Evolutionary conservation across 1,139 yeast species (phyloP).

Genomic region (Candida sp.): DNA sequence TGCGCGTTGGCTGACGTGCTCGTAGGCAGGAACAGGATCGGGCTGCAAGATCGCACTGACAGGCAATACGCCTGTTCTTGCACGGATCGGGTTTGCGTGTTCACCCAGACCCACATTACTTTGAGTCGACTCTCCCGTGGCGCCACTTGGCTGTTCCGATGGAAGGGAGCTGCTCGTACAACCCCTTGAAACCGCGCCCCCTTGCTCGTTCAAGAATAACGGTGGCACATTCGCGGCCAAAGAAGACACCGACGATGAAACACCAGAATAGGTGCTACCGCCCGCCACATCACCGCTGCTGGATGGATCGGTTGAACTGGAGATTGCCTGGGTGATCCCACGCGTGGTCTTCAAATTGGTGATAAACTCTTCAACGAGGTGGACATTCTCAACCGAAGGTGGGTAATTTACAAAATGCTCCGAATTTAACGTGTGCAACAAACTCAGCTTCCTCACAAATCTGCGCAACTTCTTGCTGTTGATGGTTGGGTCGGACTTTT

Average conservation of each 20-base stretch:
- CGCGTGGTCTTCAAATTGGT: not conserved
- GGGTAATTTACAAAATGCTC: conserved; percentile 9
- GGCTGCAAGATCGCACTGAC: no score
- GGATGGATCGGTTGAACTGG: conserved; percentile 1
- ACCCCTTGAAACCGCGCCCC: not conserved
- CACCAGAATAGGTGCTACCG: conserved; percentile 7
- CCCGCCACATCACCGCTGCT: conserved; percentile 9
- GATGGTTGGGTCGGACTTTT: conserved; percentile 11
- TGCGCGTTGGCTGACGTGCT: no score
- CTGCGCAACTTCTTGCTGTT: conserved; percentile 21
- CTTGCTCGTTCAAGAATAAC: conserved; percentile 5
- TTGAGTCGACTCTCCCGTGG: not conserved
- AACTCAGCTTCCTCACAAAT: conserved; percentile 35
- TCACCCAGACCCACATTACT: not conserved
- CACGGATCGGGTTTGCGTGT: no score
- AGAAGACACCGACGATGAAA: conserved; percentile 8
- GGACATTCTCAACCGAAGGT: conserved; percentile 10
- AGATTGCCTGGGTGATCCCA: not conserved
- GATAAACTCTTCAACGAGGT: conserved; percentile 13
- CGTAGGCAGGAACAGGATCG: no score
- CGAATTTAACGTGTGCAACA: conserved; percentile 22
- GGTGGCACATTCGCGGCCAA: conserved; percentile 7
- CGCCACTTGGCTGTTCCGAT: conserved; percentile 31
- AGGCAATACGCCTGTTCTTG: no score
- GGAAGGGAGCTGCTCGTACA: conserved; percentile 16